Percentiles rank a stretch among this genome's conserved stretches.
phyloP scores from a whole-genome alignment of 805 yeast genomes.

The Teunomyces atbi region DNA sequence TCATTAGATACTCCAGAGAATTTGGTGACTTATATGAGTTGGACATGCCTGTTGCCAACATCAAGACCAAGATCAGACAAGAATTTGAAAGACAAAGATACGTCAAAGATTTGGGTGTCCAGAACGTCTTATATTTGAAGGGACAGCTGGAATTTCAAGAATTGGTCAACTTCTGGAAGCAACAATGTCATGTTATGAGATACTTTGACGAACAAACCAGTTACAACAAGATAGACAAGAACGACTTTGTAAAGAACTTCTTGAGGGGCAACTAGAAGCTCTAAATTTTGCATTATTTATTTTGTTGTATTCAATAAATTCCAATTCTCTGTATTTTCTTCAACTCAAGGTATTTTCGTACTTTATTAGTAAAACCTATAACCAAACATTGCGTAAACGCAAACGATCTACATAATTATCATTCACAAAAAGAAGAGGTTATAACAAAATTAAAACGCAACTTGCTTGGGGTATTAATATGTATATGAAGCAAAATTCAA shows the following conservation, averaged over 20 bases:
- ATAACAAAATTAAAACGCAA: slow-evolving; percentile 4
- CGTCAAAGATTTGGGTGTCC: slow-evolving; percentile 62
- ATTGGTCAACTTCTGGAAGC: slow-evolving; percentile 86
- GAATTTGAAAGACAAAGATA: slow-evolving; percentile 85
- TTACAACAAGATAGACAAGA: slow-evolving; percentile 53
- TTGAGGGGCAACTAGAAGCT: slow-evolving; percentile 51
- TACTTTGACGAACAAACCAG: slow-evolving; percentile 69
- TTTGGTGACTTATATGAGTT: slow-evolving; percentile 65
- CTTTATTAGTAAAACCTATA: slow-evolving; percentile 6
- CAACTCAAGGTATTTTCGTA: neutral
- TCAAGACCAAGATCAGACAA: slow-evolving; percentile 82
- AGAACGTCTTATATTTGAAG: slow-evolving; percentile 70
- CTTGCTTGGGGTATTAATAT: slow-evolving; percentile 7
- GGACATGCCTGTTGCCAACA: slow-evolving; percentile 74
- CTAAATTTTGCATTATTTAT: slow-evolving; percentile 4
- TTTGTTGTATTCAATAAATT: slow-evolving; percentile 2
- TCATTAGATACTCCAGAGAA: slow-evolving; percentile 58
- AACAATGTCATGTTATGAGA: slow-evolving; percentile 78
- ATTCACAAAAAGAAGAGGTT: slow-evolving; percentile 2
- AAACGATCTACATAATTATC: slow-evolving; percentile 3
- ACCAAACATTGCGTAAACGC: slow-evolving; percentile 1
- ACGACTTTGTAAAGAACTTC: slow-evolving; percentile 71
- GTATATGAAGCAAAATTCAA: slow-evolving; percentile 11
- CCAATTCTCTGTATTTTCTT: neutral
- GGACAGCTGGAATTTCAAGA: slow-evolving; percentile 93